Evolutionary conservation across 768 basidiomycete species (phyloP).

Genomic region (Suillus placidus): DNA sequence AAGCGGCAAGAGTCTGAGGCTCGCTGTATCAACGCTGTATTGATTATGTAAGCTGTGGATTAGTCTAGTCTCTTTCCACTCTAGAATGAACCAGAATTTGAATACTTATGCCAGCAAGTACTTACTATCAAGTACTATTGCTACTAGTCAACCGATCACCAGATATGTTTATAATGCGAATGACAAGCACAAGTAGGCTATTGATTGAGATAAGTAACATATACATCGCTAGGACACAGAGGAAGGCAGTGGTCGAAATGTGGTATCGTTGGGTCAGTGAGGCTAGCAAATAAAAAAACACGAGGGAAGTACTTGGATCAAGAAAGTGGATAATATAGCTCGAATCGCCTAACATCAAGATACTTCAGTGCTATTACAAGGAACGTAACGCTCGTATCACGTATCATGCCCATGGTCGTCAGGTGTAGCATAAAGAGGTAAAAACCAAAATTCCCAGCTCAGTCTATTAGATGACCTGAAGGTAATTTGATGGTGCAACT

Average conservation of each 20-base stretch:
- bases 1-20: too few relatives aligned
- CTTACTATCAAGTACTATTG: background rate
- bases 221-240: constrained; percentile 13
- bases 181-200: constrained; percentile 2
- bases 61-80: too few relatives aligned
- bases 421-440: constrained; percentile 15
- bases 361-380: constrained; percentile 29
- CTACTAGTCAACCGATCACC: constrained; percentile 3
- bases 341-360: constrained; percentile 27
- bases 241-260: constrained; percentile 15
- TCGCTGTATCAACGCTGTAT: too few relatives aligned
- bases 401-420: constrained; percentile 32
- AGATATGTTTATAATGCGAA: background rate
- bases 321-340: constrained; percentile 34
- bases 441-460: constrained; percentile 15
- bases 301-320: constrained; percentile 11
- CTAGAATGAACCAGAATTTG: too few relatives aligned
- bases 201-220: constrained; percentile 1
- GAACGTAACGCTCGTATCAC: constrained; percentile 36
- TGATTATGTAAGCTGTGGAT: background rate
- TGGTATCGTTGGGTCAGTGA: constrained; percentile 33
- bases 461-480: constrained; percentile 67
- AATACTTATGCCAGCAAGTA: too few relatives aligned
- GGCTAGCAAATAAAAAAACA: constrained; percentile 28
- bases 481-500: constrained; percentile 88